Evolutionary conservation across 192 early-diverging fungal genomes (phyloP).

Genomic region (Phlyctochytrium planicorne): DNA sequence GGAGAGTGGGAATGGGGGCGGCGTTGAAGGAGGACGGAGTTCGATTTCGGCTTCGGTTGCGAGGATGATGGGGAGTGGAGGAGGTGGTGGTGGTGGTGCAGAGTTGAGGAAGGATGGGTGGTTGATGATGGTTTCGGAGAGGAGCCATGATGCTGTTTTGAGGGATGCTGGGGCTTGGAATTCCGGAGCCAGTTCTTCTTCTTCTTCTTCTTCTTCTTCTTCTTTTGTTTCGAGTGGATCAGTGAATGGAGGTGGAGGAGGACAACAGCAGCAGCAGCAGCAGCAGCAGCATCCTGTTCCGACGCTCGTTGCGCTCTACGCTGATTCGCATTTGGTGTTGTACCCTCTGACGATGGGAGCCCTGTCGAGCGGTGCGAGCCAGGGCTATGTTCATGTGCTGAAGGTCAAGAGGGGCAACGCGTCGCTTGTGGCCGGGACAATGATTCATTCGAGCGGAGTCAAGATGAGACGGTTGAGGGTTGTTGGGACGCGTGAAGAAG

Average conservation of each 20-base stretch:
- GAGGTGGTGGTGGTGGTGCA: too few relatives aligned
- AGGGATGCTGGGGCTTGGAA: background rate
- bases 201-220: too few relatives aligned
- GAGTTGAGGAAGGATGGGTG: background rate
- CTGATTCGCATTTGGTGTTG: background rate
- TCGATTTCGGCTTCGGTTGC: too few relatives aligned
- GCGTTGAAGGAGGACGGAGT: too few relatives aligned
- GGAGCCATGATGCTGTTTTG: background rate
- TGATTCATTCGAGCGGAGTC: constrained; percentile 3
- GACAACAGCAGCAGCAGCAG: too few relatives aligned
- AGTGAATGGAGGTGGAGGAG: too few relatives aligned
- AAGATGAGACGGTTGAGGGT: background rate
- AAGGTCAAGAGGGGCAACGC: background rate
- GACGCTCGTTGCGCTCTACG: background rate
- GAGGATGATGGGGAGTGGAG: too few relatives aligned
- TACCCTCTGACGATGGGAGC: background rate
- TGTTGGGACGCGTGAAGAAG: background rate
- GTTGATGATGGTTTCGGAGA: background rate
- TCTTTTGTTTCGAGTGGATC: too few relatives aligned
- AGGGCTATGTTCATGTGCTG: background rate
- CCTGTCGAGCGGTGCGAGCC: background rate
- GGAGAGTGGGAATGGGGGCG: too few relatives aligned
- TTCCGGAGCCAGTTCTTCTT: background rate
- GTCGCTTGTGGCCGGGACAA: constrained; percentile 1
- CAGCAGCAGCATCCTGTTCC: too few relatives aligned